These are phyloP conservation scores for Cladosporium sp. DNA, from an alignment of 2,329 filamentous ascomycete genomes.

Conservation along the genomic window DNA sequence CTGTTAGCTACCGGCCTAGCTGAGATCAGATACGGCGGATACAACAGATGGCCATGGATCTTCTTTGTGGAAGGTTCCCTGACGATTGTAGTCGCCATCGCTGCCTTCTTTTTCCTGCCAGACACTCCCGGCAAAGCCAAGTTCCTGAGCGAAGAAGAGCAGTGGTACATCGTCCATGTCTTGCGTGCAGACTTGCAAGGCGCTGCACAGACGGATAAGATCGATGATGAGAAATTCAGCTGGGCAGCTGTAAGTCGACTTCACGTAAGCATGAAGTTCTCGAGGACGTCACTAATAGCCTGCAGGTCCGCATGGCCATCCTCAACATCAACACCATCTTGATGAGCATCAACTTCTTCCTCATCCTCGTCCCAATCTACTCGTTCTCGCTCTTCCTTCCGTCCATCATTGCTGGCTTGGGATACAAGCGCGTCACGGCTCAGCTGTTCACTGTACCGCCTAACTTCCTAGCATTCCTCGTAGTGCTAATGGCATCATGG, in stretches of 20 bases:
- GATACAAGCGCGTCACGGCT: conserved; percentile 43
- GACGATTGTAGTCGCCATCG: conserved; percentile 52
- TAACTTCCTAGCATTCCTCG: conserved; percentile 37
- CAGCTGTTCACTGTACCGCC: conserved; percentile 44
- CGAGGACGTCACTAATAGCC: neutral
- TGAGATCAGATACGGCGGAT: conserved; percentile 39
- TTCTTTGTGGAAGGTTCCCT: conserved; percentile 57
- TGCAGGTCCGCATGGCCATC: conserved; percentile 34
- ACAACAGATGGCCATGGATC: conserved; percentile 43
- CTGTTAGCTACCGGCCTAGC: conserved; percentile 45
- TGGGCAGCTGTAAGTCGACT: conserved; percentile 33
- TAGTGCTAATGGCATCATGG: conserved; percentile 30
- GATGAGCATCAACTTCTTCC: conserved; percentile 37
- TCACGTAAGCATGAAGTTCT: neutral
- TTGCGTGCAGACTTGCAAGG: conserved; percentile 37
- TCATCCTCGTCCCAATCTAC: conserved; percentile 41
- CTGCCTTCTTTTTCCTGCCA: conserved; percentile 56
- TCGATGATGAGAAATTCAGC: conserved; percentile 37
- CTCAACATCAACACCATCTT: conserved; percentile 38
- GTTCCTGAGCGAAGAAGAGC: conserved; percentile 42
- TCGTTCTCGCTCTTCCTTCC: conserved; percentile 50
- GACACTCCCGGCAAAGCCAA: conserved; percentile 73
- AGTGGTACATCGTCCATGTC: conserved; percentile 30
- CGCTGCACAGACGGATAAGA: conserved; percentile 26
- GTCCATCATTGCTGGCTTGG: conserved; percentile 46